phyloP scores from a whole-genome alignment of 2,329 filamentous ascomycete species.

The Trematosphaeria pertusa region DNA sequence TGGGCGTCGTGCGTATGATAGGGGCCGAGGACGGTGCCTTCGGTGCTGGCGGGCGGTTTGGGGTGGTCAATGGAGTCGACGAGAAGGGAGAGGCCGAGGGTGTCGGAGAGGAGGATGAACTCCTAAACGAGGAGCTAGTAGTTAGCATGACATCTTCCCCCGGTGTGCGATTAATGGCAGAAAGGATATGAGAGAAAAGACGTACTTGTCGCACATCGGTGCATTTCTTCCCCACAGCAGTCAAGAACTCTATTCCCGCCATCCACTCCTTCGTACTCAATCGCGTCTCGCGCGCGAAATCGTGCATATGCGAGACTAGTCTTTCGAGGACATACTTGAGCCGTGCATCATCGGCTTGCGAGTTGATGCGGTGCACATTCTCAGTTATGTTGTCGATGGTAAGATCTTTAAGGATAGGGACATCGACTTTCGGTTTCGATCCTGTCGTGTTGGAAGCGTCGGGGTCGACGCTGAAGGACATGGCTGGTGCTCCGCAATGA shows the following conservation, averaged over 20 bases:
- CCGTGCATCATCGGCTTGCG: slow-evolving; percentile 68
- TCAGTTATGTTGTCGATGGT: slow-evolving; percentile 82
- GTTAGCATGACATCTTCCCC: background rate
- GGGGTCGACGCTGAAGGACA: background rate
- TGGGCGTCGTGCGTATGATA: slow-evolving; percentile 84
- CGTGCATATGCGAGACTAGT: slow-evolving; percentile 78
- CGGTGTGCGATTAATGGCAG: no score
- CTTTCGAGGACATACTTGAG: slow-evolving; percentile 76
- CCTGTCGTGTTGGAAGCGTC: background rate
- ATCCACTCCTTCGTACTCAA: slow-evolving; percentile 82
- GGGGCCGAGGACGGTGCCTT: slow-evolving; percentile 81
- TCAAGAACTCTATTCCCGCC: slow-evolving; percentile 74
- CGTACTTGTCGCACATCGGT: slow-evolving; percentile 73
- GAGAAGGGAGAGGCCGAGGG: slow-evolving; percentile 78
- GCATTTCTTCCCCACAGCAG: slow-evolving; percentile 74
- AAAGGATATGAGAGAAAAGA: no score
- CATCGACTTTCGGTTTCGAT: slow-evolving; percentile 39
- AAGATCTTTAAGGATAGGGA: slow-evolving; percentile 70
- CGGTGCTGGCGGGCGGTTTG: slow-evolving; percentile 72
- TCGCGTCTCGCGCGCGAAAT: slow-evolving; percentile 80
- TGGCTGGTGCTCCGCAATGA: background rate
- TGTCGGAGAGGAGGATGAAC: slow-evolving; percentile 83
- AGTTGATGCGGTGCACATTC: slow-evolving; percentile 78
- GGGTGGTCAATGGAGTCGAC: slow-evolving; percentile 86
- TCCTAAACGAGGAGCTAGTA: slow-evolving; percentile 61